Conservation (phyloP, 352 stramenopile species). For the Pythium phragmiticola region DNA sequence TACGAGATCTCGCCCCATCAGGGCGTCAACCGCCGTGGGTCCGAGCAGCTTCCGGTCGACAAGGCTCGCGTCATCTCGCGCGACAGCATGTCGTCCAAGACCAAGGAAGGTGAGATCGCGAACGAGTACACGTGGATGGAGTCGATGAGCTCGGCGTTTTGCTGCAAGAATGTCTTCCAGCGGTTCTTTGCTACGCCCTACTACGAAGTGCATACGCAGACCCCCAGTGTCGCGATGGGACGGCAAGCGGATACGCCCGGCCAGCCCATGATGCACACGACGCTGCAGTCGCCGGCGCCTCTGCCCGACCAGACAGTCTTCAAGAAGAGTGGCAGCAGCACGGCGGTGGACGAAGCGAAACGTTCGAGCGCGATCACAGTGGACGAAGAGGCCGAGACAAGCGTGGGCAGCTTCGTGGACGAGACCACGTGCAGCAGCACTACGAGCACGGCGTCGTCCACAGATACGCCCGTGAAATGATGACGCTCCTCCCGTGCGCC, state of each 20-base stretch:
- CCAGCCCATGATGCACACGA: conserved; percentile 47
- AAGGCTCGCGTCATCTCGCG: conserved; percentile 54
- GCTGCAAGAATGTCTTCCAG: conserved; percentile 60
- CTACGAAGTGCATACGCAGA: conserved; percentile 81
- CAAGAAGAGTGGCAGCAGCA: conserved; percentile 41
- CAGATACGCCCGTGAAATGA: conserved; percentile 28
- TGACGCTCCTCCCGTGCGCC: neutral
- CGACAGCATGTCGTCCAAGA: conserved; percentile 55
- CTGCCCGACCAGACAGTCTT: conserved; percentile 29
- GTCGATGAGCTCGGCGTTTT: conserved; percentile 60
- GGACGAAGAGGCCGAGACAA: conserved; percentile 36
- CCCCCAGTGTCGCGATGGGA: conserved; percentile 51
- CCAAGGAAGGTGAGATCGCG: conserved; percentile 53
- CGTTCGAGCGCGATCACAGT: conserved; percentile 37
- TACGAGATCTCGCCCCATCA: conserved; percentile 83
- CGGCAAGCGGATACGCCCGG: conserved; percentile 67
- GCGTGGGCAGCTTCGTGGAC: conserved; percentile 33
- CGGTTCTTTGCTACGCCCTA: conserved; percentile 67
- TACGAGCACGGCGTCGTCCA: conserved; percentile 36
- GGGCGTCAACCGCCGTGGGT: conserved; percentile 56
- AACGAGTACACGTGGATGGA: conserved; percentile 53
- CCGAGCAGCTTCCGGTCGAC: conserved; percentile 48
- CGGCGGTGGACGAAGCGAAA: conserved; percentile 29
- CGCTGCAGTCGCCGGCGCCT: conserved; percentile 55
- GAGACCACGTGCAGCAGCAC: conserved; percentile 41